Evolutionary conservation across 2,329 filamentous ascomycete species (phyloP), one percentile per base, ranked within the genome.

Genomic region (Emericellopsis cladophorae): DNA sequence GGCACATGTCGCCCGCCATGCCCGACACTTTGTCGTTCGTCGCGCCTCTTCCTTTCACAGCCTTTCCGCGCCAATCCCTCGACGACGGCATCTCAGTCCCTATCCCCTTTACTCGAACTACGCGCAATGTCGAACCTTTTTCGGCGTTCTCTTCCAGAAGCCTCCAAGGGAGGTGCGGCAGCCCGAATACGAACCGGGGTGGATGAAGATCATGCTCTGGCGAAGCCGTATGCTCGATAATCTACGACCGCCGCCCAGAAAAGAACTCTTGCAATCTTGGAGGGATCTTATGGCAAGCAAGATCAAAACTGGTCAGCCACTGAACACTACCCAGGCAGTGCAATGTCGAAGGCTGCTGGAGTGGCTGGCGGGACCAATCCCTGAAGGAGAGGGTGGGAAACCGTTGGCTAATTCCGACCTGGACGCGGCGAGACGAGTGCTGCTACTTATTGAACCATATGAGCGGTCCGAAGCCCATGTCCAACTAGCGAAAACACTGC

Each of bases 121-220:
- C 48, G 55, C 10, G 44, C 49, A 14, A 43, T 45, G 24, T 15
- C 51, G 64, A 38, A 70, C 71, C 4, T 77, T 89, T 43, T 70
- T 88, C 50, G 52, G 56, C 31, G 70, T 70, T 22, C 63, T 87
- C 37, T 73, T 84, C 49, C 56, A 67, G 46, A 76, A 78, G 50
- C 63, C 75, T 4, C 70, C 76, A 15, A 68, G 75, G 44, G 64
- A 72, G 42, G 60, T 79, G 35, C 80, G 77, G 55, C 67, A 76
- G 18, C 67, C 79, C 39, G 70, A 79, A 50, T 65, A 79, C 45
- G 83, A 79, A 51, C 82, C 76, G 1, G 88, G 87, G 40, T 74
- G 88, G 52, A 76, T 78, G 47, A 73, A 72, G 14, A 75, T 95
- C 63, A 72, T 84, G 51, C 73, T 84, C 44, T 73, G 86, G 56